Base-by-base conservation (phyloP, 148 eudicot genomes). In the Euryodendron excelsum region DNA sequence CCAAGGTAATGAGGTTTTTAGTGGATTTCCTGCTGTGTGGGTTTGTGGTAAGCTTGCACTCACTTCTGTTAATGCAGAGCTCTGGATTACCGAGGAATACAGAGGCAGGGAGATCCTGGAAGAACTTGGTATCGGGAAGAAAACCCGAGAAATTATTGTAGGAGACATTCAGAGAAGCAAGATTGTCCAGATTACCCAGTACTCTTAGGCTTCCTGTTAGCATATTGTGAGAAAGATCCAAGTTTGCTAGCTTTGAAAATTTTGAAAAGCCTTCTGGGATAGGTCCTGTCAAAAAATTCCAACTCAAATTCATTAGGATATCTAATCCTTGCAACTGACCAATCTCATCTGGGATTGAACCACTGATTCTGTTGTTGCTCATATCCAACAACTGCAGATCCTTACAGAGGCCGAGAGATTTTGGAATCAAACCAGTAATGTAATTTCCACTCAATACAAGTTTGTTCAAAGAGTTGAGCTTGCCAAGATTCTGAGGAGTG, bases 201-300 rank as follows among this genome's bases (percentile, higher is more conserved):
- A 59, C 81, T 81, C 25, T 30, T 47, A 84, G 69, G 69, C 83
- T 74, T 68, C 86, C 86, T 21, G 62, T 47, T 53, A 84, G 47
- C 81, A 60, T 73, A 70, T 84, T 84, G 69, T 80, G 83, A 48
- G 86, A 84, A 17, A 84, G 59, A 56, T 84, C 86, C 81, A 84
- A 74, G 67, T 68, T 77, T 30, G 86, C 83, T 50, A 84, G 84
- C 81, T 84, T 80, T 50, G 79, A 77, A 60, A 80, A 63, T 30
- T 78, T 65, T 37, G 81, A 78, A 69, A 84, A 77, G 48, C 81
- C 67, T 48, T 74, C 81, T 15, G 86, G 86, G 72, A 84, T 80
- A 0, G 75, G 73, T 39, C 86, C 86, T n/a, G 67, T 67, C 44
- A 80, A 17, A 20, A 47, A 75, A 75, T 84, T 84, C 71, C 78